Evolutionary conservation across 1,284 basidiomycete species (phyloP).

Genomic region (Trametes hirsuta): DNA sequence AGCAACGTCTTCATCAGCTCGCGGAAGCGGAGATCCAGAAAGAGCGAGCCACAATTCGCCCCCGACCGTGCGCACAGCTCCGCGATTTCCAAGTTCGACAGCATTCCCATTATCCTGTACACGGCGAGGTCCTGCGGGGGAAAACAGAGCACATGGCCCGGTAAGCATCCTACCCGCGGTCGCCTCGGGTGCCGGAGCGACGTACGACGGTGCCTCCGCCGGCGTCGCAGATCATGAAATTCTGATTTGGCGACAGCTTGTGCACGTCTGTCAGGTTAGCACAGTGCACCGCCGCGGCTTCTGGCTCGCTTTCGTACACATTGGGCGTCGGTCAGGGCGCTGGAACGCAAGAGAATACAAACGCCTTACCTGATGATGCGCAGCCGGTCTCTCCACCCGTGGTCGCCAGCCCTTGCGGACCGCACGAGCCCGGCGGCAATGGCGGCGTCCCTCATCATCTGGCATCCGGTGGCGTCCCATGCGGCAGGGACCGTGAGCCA

Average conservation of each 20-base stretch:
- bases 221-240: constrained; percentile 81
- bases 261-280: constrained; percentile 77
- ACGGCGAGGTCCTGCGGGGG: constrained; percentile 57
- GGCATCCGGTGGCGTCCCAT: constrained; percentile 82
- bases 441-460: constrained; percentile 81
- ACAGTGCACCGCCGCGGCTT: constrained; percentile 85
- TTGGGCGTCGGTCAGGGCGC: neutral
- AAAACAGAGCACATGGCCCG: neutral
- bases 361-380: constrained; percentile 68
- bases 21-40: constrained; percentile 81
- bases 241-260: constrained; percentile 74
- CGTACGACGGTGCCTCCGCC: constrained; percentile 78
- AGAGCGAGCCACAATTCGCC: constrained; percentile 80
- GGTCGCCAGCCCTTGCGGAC: constrained; percentile 69
- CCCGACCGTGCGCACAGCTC: constrained; percentile 84
- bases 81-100: constrained; percentile 78
- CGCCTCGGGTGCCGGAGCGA: constrained; percentile 17
- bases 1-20: constrained; percentile 74
- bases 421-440: constrained; percentile 78
- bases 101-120: constrained; percentile 80
- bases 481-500: constrained; percentile 84
- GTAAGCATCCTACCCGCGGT: constrained; percentile 3
- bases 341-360: neutral
- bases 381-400: constrained; percentile 74
- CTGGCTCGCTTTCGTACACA: constrained; percentile 59